phyloP scores from a whole-genome alignment of 23 red algal species.

The Gracilariopsis chorda region DNA sequence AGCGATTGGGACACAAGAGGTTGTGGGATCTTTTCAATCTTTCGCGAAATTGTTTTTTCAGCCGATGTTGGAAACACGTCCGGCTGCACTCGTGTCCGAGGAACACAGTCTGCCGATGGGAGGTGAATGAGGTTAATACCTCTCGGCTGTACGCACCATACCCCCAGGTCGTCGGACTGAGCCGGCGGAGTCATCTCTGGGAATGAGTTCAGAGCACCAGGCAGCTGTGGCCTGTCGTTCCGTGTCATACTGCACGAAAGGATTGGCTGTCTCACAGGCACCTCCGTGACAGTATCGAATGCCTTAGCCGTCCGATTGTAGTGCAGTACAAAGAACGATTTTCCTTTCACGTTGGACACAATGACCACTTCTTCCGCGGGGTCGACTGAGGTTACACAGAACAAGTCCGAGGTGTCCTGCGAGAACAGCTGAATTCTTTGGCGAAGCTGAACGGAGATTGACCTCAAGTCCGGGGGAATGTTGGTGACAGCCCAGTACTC shows the following conservation, averaged over 20 bases:
- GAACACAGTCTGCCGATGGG: constrained; percentile 40
- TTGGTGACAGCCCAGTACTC: constrained; percentile 39
- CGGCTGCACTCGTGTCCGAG: neutral
- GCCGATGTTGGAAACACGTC: constrained; percentile 41
- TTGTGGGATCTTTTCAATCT: constrained; percentile 31
- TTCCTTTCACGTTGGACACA: constrained; percentile 26
- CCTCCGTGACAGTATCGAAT: constrained; percentile 60
- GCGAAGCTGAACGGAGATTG: constrained; percentile 31
- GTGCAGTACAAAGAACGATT: constrained; percentile 62
- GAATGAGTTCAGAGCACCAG: constrained; percentile 3
- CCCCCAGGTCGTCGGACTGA: constrained; percentile 55
- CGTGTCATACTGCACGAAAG: constrained; percentile 68
- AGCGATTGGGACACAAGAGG: constrained; percentile 5
- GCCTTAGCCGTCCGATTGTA: constrained; percentile 18
- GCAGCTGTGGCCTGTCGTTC: constrained; percentile 3
- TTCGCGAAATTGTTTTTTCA: constrained; percentile 12
- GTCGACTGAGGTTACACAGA: constrained; percentile 30
- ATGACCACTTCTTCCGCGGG: constrained; percentile 40
- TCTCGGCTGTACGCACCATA: constrained; percentile 82
- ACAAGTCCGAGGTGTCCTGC: constrained; percentile 6
- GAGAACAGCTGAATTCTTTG: constrained; percentile 31
- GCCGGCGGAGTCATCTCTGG: neutral
- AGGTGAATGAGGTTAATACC: constrained; percentile 69
- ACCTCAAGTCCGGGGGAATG: neutral
- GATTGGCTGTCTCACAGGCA: constrained; percentile 64